A percentile compares a stretch with the other conserved stretches of the same genome.
Evolutionary conservation across 2,329 filamentous ascomycete genomes (phyloP).

Genomic region (Diplodia intermedia): DNA sequence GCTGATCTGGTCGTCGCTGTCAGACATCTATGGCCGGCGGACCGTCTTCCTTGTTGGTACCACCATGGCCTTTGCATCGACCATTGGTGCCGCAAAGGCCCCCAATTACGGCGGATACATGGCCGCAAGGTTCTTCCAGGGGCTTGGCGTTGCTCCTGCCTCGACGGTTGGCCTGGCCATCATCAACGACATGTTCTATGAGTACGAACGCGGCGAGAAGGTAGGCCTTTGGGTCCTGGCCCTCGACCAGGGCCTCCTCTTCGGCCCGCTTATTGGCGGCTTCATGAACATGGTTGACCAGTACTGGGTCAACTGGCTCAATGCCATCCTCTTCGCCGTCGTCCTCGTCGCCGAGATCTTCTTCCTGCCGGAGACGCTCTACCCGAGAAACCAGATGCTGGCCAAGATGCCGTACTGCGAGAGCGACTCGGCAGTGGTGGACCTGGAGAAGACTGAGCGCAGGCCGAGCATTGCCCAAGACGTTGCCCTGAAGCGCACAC

Average conservation of each 20-base stretch:
- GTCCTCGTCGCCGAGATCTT: conserved; percentile 58
- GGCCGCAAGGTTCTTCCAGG: conserved; percentile 66
- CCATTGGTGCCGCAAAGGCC: conserved; percentile 52
- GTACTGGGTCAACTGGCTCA: conserved; percentile 63
- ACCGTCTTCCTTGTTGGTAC: conserved; percentile 58
- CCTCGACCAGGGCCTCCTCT: conserved; percentile 60
- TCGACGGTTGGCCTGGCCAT: conserved; percentile 63
- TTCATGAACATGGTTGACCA: conserved; percentile 58
- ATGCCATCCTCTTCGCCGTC: conserved; percentile 59
- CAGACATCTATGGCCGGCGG: conserved; percentile 48
- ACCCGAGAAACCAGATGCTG: conserved; percentile 61
- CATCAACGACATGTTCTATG: conserved; percentile 63
- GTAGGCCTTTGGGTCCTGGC: conserved; percentile 65
- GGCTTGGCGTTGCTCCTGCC: conserved; percentile 61
- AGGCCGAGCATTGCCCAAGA: conserved; percentile 33
- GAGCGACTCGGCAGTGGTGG: conserved; percentile 35
- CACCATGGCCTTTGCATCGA: conserved; percentile 51
- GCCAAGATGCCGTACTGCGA: conserved; percentile 44
- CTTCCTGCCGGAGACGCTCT: conserved; percentile 64
- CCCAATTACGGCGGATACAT: conserved; percentile 59
- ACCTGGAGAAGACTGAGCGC: conserved; percentile 38
- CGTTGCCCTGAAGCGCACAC: conserved; percentile 48
- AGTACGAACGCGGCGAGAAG: conserved; percentile 63
- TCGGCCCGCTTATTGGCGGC: conserved; percentile 60
- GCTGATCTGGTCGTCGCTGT: conserved; percentile 43